These are phyloP conservation scores for Podospora pseudocomata DNA, from an alignment of 495 filamentous ascomycete genomes.

Conservation along the genomic window DNA sequence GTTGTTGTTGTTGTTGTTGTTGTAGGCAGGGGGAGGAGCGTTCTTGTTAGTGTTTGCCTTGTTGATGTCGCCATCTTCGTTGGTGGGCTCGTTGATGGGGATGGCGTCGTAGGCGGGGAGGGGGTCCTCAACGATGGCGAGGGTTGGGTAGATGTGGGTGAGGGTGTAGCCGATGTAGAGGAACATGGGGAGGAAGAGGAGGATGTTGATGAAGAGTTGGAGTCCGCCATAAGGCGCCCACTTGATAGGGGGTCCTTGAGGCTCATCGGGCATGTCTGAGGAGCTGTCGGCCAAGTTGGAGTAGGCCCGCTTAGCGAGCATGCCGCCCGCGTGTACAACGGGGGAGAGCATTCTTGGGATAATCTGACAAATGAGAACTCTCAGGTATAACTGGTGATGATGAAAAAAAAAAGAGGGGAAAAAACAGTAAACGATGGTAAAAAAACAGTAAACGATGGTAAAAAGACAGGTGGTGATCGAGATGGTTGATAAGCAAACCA, in stretches of 20 bases:
- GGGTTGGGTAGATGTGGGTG: conserved; percentile 38
- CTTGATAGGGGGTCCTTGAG: not conserved
- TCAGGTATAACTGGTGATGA: not conserved
- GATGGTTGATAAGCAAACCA: not conserved
- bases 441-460: not conserved
- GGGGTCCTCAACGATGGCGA: conserved; percentile 49
- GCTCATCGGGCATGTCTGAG: not conserved
- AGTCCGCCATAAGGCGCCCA: not conserved
- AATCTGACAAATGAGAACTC: not conserved
- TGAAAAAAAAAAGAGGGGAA: not conserved
- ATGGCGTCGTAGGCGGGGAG: conserved; percentile 47
- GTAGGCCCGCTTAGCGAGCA: not conserved
- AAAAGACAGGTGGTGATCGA: not conserved
- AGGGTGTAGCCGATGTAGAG: conserved; percentile 43
- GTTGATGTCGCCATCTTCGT: conserved; percentile 23
- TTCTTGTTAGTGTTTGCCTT: conserved; percentile 25
- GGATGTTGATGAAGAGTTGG: conserved; percentile 18
- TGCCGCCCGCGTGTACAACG: not conserved
- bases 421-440: not conserved
- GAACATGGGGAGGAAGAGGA: conserved; percentile 40
- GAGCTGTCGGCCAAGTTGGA: not conserved
- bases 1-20: not conserved
- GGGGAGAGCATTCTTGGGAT: not conserved
- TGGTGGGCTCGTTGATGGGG: conserved; percentile 33
- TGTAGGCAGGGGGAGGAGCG: not conserved